Percentiles rank a stretch among this genome's conserved stretches.
Conservation (phyloP, 768 basidiomycete species). For the Lentinula sp. region DNA sequence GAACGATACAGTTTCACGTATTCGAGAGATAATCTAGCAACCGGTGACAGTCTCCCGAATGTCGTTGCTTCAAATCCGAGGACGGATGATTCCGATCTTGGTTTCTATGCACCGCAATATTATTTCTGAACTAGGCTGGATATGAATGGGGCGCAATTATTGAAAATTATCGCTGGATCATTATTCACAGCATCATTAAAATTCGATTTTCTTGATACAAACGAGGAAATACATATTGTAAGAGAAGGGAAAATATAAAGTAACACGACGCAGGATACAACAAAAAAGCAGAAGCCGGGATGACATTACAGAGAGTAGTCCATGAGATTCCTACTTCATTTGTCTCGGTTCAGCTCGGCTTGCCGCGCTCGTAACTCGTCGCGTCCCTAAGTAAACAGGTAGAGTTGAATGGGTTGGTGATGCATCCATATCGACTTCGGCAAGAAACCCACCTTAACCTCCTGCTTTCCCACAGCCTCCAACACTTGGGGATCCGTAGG, state of each 20-base stretch:
- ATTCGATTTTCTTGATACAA: background rate
- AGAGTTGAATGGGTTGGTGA: background rate
- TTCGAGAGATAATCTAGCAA: background rate
- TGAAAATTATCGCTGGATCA: no score
- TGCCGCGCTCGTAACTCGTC: background rate
- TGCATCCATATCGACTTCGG: no score
- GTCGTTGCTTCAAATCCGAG: conserved; percentile 1
- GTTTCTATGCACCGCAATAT: background rate
- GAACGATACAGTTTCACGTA: background rate
- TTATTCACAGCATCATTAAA: background rate
- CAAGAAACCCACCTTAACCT: background rate
- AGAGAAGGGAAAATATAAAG: no score
- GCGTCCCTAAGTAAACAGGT: background rate
- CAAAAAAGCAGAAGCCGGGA: no score
- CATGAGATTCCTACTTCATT: background rate
- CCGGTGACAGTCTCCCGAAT: background rate
- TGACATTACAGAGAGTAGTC: no score
- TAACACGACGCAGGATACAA: no score
- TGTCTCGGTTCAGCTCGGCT: background rate
- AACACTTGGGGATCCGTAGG: background rate
- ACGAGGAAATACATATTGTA: no score
- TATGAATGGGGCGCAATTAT: no score
- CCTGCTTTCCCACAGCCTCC: background rate
- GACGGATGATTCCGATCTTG: background rate
- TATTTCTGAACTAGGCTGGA: background rate